These are phyloP conservation scores for Sordaria brevicollis DNA, from an alignment of 495 filamentous ascomycete species.

Conservation along the genomic window DNA sequence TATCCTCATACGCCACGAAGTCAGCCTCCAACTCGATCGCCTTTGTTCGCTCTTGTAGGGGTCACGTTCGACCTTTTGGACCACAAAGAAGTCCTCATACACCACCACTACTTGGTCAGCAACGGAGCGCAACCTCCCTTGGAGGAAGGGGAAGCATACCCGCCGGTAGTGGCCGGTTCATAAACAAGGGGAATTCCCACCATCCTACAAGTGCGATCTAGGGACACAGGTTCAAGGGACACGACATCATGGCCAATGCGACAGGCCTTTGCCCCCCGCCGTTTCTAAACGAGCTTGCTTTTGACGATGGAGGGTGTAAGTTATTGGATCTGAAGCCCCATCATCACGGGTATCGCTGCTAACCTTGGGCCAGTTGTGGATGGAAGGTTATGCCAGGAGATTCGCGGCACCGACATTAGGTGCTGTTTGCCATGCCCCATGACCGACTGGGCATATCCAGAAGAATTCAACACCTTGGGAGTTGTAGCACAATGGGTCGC, in stretches of 20 bases:
- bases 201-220: neutral
- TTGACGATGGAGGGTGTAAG: slow-evolving; percentile 33
- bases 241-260: neutral
- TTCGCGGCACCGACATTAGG: slow-evolving; percentile 25
- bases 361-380: slow-evolving; percentile 42
- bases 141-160: neutral
- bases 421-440: slow-evolving; percentile 92
- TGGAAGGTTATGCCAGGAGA: slow-evolving; percentile 50
- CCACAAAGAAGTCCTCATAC: neutral
- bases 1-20: slow-evolving; percentile 4
- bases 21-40: neutral
- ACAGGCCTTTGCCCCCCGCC: slow-evolving; percentile 21
- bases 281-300: slow-evolving; percentile 25
- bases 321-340: slow-evolving; percentile 1
- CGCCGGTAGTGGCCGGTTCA: neutral
- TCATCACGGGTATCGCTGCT: neutral
- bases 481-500: slow-evolving; percentile 67
- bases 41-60: neutral
- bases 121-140: neutral
- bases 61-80: neutral
- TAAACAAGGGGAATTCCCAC: neutral
- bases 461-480: slow-evolving; percentile 57
- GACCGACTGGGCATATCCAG: slow-evolving; percentile 73
- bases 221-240: neutral
- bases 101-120: neutral